Evolutionary conservation across 2,329 filamentous ascomycete species (phyloP), one percentile per base, ranked within the genome.

Genomic region (Monilinia fructigena): DNA sequence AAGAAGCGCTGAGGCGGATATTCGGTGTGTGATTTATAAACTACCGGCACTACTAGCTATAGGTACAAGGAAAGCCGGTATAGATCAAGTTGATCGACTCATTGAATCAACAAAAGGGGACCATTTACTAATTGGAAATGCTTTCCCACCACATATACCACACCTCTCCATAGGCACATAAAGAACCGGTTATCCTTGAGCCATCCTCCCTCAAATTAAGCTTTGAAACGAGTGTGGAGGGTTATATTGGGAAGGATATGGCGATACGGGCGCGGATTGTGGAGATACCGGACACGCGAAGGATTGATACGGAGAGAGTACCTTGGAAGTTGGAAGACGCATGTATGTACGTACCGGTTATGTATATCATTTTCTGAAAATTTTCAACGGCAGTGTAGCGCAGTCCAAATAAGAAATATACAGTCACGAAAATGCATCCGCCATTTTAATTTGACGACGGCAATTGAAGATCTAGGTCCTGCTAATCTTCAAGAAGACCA

Each of bases 151-250:
- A 35, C 10, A 28, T 28, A 47, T 5, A 47, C 20, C 10, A 4
- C 40, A 45, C 16, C 40, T 47, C 55, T 40, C 26, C 4, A 47
- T 53, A 31, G 23, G 45, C 20, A 54, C 26, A 45, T 16, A 20
- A 45, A 45, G 23, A 45, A 45, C 12, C 18, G 23, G 16, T 16
- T 16, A 42, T 42, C 40, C 11, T 42, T 16, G 45, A 20, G 45
- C 16, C 20, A 31, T 35, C 18, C 23, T 23, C 56, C 54, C 55
- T 42, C 35, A 20, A 16, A 6, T 35, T 20, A n/a, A 26, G 26
- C 42, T 48, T 38, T 60, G 58, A 60, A 60, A 50, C 58, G 8
- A 16, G 55, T 10, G 40, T 59, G 55, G 26, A 59, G 18, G 35
- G 56, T 48, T 20, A 11, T 6, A 28, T 35, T 35, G 10, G 42